Conservation (phyloP, 106 monocot genomes). For the Hemerocallis citrina region DNA sequence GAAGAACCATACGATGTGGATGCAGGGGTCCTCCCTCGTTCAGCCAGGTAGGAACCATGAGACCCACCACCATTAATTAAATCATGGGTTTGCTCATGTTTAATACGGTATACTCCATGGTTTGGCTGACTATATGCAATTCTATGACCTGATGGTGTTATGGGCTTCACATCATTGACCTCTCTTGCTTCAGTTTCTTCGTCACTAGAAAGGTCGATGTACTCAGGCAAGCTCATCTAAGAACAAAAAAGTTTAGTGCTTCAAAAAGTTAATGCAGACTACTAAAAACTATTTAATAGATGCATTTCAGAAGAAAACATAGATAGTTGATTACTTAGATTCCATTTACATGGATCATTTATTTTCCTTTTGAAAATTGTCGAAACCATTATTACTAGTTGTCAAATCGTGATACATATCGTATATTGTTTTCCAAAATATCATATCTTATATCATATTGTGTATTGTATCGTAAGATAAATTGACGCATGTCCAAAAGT, state of each 20-base stretch:
- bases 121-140: neutral
- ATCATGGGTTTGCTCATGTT: conserved; percentile 1
- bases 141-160: neutral
- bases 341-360: neutral
- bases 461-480: too few relatives aligned
- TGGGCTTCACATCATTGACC: conserved; percentile 24
- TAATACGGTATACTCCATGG: conserved; percentile 1
- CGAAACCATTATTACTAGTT: neutral
- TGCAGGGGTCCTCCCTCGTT: conserved; percentile 6
- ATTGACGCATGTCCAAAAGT: too few relatives aligned
- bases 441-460: too few relatives aligned
- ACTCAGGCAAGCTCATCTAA: conserved; percentile 31
- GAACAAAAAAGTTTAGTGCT: neutral
- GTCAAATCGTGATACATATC: too few relatives aligned
- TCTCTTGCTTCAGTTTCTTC: conserved; percentile 28
- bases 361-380: neutral
- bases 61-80: neutral
- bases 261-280: neutral
- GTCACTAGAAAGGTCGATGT: conserved; percentile 47
- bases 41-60: neutral
- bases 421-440: too few relatives aligned
- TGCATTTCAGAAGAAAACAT: neutral
- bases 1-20: conserved; percentile 6
- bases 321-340: too few relatives aligned
- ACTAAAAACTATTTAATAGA: neutral